These are phyloP conservation scores for Calonectria pseudoturangicola DNA, from an alignment of 2,329 filamentous ascomycete genomes.

Conservation along the genomic window DNA sequence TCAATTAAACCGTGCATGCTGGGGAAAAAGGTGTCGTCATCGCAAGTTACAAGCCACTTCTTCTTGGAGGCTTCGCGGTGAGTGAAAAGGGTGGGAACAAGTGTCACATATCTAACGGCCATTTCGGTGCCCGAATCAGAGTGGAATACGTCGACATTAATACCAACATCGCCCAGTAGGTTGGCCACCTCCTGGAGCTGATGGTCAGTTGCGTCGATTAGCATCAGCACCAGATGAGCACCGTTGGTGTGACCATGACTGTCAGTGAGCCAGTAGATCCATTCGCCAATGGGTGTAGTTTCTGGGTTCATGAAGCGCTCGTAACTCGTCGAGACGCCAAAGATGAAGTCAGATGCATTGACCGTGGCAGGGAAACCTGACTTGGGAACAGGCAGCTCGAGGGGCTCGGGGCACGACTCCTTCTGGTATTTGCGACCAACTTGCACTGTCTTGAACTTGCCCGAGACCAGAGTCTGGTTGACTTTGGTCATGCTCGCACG, in stretches of 20 bases:
- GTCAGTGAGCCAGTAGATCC: constrained; percentile 77
- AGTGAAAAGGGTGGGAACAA: constrained; percentile 73
- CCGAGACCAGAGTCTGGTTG: constrained; percentile 67
- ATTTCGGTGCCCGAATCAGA: constrained; percentile 73
- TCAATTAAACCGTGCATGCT: constrained; percentile 73
- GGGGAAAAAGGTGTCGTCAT: constrained; percentile 80
- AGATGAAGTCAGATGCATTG: constrained; percentile 75
- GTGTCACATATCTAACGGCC: constrained; percentile 74
- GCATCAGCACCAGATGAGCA: constrained; percentile 72
- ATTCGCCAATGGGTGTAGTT: constrained; percentile 73
- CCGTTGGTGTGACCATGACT: constrained; percentile 73
- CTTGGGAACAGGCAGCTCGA: constrained; percentile 70
- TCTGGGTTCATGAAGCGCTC: constrained; percentile 70
- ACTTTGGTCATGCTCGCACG: constrained; percentile 72
- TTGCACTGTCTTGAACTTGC: constrained; percentile 69
- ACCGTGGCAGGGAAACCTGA: constrained; percentile 70
- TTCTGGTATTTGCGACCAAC: constrained; percentile 63
- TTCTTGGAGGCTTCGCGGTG: constrained; percentile 68
- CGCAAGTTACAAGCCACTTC: constrained; percentile 78
- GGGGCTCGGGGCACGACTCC: constrained; percentile 68
- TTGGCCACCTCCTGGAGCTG: constrained; percentile 70
- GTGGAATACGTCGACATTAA: constrained; percentile 75
- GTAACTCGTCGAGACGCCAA: constrained; percentile 76
- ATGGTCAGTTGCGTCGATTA: constrained; percentile 71
- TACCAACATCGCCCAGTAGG: constrained; percentile 68